Percentiles rank a stretch among this genome's conserved stretches.
These are phyloP conservation scores for Xerocomus amazonicus DNA, from an alignment of 1,284 basidiomycete genomes.

Conservation along the genomic window DNA sequence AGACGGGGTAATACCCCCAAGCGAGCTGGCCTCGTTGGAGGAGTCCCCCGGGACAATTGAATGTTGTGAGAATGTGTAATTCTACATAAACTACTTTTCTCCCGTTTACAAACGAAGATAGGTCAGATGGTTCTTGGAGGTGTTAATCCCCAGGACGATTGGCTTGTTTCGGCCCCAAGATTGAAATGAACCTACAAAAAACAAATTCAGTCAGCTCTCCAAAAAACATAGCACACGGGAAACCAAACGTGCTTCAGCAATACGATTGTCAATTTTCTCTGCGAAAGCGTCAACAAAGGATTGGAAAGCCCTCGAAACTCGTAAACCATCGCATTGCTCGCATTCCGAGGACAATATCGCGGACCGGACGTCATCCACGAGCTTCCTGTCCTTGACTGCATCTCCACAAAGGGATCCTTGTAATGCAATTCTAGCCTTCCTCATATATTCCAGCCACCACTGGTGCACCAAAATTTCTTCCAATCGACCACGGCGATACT, in stretches of 20 bases:
- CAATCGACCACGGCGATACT: background rate
- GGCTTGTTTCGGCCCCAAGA: constrained; percentile 5
- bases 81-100: constrained; percentile 2
- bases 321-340: background rate
- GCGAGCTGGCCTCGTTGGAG: constrained; percentile 40
- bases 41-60: constrained; percentile 24
- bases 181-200: constrained; percentile 5
- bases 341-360: constrained; percentile 9
- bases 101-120: constrained; percentile 13
- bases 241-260: constrained; percentile 7
- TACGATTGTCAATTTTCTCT: constrained; percentile 3
- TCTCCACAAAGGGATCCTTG: background rate
- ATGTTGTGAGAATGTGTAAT: constrained; percentile 10
- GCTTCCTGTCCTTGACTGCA: constrained; percentile 4
- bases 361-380: background rate
- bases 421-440: constrained; percentile 6
- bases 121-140: background rate
- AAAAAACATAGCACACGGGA: background rate
- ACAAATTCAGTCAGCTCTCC: background rate
- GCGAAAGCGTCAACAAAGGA: constrained; percentile 13
- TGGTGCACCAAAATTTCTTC: background rate
- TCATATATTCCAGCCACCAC: constrained; percentile 19
- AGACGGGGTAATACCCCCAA: constrained; percentile 41
- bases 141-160: background rate
- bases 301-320: constrained; percentile 2